Base-by-base conservation (phyloP, 805 yeast species). In the Candida loeiensis region DNA sequence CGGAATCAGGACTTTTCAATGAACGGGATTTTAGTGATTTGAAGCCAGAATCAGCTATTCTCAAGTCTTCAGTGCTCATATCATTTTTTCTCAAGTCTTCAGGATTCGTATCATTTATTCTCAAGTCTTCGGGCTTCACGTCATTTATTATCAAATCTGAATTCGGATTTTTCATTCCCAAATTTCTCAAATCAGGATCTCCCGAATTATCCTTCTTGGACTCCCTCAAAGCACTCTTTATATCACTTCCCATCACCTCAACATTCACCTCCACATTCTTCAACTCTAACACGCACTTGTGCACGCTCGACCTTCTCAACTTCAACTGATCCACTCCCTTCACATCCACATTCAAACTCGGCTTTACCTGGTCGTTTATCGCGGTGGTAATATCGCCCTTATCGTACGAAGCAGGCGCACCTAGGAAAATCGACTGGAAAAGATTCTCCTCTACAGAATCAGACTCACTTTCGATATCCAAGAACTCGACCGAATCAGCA, bases 181-280 rank as follows among this genome's bases (percentile, higher is more conserved):
- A n/a, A n/a, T n/a, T n/a, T n/a, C n/a, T n/a, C n/a, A n/a, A n/a
- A n/a, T n/a, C n/a, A n/a, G n/a, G n/a, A n/a, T n/a, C n/a, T n/a
- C n/a, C n/a, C n/a, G n/a, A n/a, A n/a, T n/a, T 25, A 6, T 6
- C 27, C 27, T 4, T 13, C 14, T 28, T 14, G 6, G 4, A 28
- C 18, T 30, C 21, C 13, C 17, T 15, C 32, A 6, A 4, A 4
- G 20, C 21, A 9, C n/a, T 28, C 31, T 14, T 11, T 8, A 26
- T 26, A 71, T 67, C 6, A 13, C 13, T 15, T 9, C 59, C 54
- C 15, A 53, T 41, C 1, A 79, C 64, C 1, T 56, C 55, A 35
- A 79, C 68, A 11, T 61, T 64, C 1, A 79, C 63, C 26, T 69
- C 74, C 4, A 86, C 43, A n/a, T 76, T 79, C 2, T 68, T 64